Conservation (phyloP, 2,329 filamentous ascomycete species). For the Clarireedia monteithiana region DNA sequence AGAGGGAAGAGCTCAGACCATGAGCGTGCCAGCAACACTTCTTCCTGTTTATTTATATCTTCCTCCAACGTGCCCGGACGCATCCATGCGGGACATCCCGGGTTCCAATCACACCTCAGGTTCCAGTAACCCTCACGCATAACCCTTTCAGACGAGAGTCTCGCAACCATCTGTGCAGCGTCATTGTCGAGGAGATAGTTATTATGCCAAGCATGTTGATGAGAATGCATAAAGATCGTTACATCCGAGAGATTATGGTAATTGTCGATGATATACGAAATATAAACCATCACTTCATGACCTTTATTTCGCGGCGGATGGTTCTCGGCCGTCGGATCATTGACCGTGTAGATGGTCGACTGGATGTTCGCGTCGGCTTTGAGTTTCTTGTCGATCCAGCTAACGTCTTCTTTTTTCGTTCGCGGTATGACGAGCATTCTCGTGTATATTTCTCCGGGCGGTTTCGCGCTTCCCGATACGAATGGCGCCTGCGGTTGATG, state of each 20-base stretch:
- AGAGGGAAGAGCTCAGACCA: conserved; percentile 29
- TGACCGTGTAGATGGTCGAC: conserved; percentile 19
- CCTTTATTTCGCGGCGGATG: conserved; percentile 41
- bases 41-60: conserved; percentile 2
- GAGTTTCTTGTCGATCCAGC: conserved; percentile 1
- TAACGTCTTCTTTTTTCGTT: background rate
- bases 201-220: conserved; percentile 36
- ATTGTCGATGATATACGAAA: conserved; percentile 55
- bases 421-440: conserved; percentile 4
- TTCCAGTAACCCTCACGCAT: conserved; percentile 50
- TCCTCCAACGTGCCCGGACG: conserved; percentile 25
- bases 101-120: conserved; percentile 50
- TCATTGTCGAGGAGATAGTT: conserved; percentile 21
- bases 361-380: background rate
- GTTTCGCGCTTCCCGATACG: background rate
- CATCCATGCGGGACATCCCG: conserved; percentile 47
- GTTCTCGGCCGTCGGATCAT: conserved; percentile 28
- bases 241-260: conserved; percentile 42
- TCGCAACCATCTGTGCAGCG: conserved; percentile 28
- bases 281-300: conserved; percentile 25
- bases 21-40: conserved; percentile 23
- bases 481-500: background rate
- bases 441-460: background rate
- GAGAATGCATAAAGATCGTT: conserved; percentile 34
- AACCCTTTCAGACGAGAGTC: conserved; percentile 30